A percentile compares a stretch with the other conserved stretches of the same genome.
Evolutionary conservation across 257 asterid species (phyloP).

Genomic region (Echium plantagineum): DNA sequence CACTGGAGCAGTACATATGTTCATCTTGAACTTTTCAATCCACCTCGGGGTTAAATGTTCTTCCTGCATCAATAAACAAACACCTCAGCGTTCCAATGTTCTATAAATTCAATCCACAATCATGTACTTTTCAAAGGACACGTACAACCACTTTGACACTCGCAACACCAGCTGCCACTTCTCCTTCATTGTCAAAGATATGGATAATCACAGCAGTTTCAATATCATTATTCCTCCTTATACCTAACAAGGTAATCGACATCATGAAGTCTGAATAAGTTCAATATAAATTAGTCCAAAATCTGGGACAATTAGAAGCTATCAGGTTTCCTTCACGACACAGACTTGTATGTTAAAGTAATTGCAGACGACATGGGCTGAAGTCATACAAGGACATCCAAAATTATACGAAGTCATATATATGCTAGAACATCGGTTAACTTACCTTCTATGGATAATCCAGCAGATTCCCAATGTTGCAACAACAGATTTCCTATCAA

Average conservation of each 20-base stretch:
- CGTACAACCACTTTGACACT: slow-evolving; percentile 74
- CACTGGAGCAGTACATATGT: slow-evolving; percentile 49
- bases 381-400: too few relatives aligned
- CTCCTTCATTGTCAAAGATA: slow-evolving; percentile 75
- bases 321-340: too few relatives aligned
- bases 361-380: too few relatives aligned
- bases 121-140: slow-evolving; percentile 1
- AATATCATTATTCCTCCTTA: slow-evolving; percentile 44
- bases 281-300: too few relatives aligned
- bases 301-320: too few relatives aligned
- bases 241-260: slow-evolving; percentile 34
- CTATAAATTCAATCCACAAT: too few relatives aligned
- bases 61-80: slow-evolving; percentile 46
- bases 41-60: slow-evolving; percentile 69
- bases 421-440: neutral
- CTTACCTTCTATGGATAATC: slow-evolving; percentile 63
- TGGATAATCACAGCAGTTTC: slow-evolving; percentile 69
- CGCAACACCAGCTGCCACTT: slow-evolving; percentile 84
- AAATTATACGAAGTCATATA: too few relatives aligned
- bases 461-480: slow-evolving; percentile 68
- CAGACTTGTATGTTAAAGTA: too few relatives aligned
- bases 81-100: slow-evolving; percentile 4
- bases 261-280: slow-evolving; percentile 1
- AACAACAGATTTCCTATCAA: slow-evolving; percentile 65
- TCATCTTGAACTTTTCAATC: slow-evolving; percentile 51